Percentiles rank a stretch among this genome's conserved stretches.
These are phyloP conservation scores for Claviceps sp. DNA, from an alignment of 2,329 filamentous ascomycete genomes.

Conservation along the genomic window DNA sequence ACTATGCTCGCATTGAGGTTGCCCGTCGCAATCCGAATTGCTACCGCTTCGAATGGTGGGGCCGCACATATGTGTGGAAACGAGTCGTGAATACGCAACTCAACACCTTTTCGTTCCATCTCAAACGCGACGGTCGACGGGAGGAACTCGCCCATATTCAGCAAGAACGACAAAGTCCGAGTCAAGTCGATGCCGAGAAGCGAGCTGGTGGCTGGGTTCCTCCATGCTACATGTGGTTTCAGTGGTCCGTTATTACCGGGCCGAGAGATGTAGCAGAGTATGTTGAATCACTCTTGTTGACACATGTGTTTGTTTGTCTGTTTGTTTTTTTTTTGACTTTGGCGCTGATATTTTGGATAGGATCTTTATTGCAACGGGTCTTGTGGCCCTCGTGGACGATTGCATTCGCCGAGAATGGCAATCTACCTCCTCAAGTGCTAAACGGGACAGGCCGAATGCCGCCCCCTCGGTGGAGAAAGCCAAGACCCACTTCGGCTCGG, in stretches of 20 bases:
- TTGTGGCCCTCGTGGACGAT: conserved; percentile 81
- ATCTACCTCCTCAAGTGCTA: conserved; percentile 5
- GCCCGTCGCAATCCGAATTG: conserved; percentile 56
- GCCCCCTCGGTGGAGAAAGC: neutral
- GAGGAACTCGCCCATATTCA: conserved; percentile 68
- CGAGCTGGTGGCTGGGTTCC: conserved; percentile 79
- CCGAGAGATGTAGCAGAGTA: conserved; percentile 80
- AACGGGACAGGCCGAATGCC: conserved; percentile 3
- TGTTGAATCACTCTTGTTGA: conserved; percentile 16
- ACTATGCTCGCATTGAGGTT: conserved; percentile 86
- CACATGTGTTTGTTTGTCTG: neutral
- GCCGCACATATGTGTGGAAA: conserved; percentile 71
- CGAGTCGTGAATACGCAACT: conserved; percentile 60
- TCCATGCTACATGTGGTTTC: conserved; percentile 84
- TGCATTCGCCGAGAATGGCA: conserved; percentile 72
- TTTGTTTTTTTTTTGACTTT: neutral
- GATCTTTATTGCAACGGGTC: conserved; percentile 78
- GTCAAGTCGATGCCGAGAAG: conserved; percentile 58
- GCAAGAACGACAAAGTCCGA: conserved; percentile 60
- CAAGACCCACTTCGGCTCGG: neutral
- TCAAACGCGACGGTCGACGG: conserved; percentile 51
- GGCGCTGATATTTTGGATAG: conserved; percentile 30
- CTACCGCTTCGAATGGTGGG: conserved; percentile 95
- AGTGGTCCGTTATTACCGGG: conserved; percentile 53
- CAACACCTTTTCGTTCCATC: conserved; percentile 60